Conservation (phyloP, 306 rosid species). For the Cucurbita pepo region DNA sequence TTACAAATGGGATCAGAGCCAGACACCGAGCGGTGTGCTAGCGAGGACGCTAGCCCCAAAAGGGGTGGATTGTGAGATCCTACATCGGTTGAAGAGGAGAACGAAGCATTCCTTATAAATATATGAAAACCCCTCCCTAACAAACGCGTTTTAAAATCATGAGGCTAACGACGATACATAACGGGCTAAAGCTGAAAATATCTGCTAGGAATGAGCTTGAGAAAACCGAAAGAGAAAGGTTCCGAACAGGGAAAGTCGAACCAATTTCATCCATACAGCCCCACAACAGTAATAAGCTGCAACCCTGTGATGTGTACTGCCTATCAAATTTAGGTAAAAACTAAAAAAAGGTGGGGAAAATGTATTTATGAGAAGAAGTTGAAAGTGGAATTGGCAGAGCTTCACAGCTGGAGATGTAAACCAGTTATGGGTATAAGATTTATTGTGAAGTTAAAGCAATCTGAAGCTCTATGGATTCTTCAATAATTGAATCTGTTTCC, state of each 20-base stretch:
- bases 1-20: too few species aligned
- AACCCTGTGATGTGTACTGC: neutral
- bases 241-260: neutral
- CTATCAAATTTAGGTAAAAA: neutral
- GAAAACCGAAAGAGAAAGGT: too few species aligned
- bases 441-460: neutral
- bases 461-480: neutral
- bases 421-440: neutral
- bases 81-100: too few species aligned
- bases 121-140: too few species aligned
- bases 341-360: neutral
- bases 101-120: too few species aligned
- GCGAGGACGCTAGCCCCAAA: too few species aligned
- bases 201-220: too few species aligned
- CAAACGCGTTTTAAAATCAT: too few species aligned
- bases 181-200: too few species aligned
- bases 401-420: constrained; percentile 13
- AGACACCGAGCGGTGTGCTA: too few species aligned
- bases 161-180: too few species aligned
- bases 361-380: neutral
- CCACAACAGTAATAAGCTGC: constrained; percentile 1
- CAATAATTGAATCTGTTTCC: constrained; percentile 1
- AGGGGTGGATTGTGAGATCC: too few species aligned
- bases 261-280: neutral
- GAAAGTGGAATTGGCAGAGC: neutral